Conservation (phyloP, 1,284 basidiomycete species). For the Ganoderma lucidum region DNA sequence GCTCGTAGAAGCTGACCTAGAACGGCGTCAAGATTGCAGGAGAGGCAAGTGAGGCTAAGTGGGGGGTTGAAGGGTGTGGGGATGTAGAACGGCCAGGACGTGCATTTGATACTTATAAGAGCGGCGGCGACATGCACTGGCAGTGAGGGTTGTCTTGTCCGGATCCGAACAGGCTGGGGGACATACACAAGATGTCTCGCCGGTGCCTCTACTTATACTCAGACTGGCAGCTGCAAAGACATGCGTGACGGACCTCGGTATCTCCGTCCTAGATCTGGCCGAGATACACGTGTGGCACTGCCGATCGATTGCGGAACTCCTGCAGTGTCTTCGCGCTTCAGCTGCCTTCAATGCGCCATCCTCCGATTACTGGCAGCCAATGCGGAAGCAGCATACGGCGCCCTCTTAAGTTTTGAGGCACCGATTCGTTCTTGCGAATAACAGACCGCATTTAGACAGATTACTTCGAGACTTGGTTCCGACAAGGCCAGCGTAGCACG, state of each 20-base stretch:
- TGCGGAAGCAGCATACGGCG: neutral
- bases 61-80: neutral
- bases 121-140: neutral
- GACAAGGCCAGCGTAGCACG: neutral
- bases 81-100: neutral
- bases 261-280: neutral
- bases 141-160: neutral
- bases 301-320: neutral
- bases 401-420: neutral
- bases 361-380: neutral
- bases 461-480: neutral
- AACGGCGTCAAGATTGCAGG: neutral
- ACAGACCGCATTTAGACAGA: neutral
- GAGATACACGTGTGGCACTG: conserved; percentile 1
- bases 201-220: neutral
- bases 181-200: neutral
- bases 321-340: neutral
- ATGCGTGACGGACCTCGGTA: neutral
- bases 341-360: neutral
- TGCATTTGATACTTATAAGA: conserved; percentile 1
- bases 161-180: neutral
- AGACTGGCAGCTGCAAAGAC: neutral
- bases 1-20: neutral
- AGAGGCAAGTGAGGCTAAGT: neutral
- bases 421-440: neutral